phyloP scores from a whole-genome alignment of 1,284 basidiomycete genomes.

The Ceratobasidium sp. region DNA sequence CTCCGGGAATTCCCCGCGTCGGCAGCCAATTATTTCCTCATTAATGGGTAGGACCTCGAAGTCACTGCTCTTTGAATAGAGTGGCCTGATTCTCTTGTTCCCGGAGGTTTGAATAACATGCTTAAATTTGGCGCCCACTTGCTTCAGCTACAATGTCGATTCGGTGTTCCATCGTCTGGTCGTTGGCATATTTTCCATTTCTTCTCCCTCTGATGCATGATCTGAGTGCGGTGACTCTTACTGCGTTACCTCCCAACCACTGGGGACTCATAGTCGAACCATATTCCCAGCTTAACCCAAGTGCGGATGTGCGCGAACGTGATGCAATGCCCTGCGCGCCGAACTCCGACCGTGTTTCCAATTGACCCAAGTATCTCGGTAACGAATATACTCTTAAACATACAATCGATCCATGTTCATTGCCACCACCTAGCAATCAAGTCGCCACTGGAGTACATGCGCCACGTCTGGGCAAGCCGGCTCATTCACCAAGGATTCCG shows the following conservation, averaged over 20 bases:
- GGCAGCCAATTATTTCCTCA: neutral
- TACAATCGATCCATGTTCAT: neutral
- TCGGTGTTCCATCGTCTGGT: too few species aligned
- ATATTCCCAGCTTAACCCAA: neutral
- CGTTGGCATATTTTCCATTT: too few species aligned
- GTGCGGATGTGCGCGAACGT: neutral
- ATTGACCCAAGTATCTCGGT: neutral
- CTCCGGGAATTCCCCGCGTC: constrained; percentile 22
- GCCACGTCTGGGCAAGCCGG: constrained; percentile 21
- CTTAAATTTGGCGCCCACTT: neutral
- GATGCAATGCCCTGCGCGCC: neutral
- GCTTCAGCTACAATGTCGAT: too few species aligned
- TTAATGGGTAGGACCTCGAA: neutral
- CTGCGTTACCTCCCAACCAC: neutral
- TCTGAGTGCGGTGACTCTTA: too few species aligned
- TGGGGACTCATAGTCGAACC: neutral
- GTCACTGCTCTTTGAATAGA: too few species aligned
- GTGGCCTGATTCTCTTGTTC: too few species aligned
- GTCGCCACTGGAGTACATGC: neutral
- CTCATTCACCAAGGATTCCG: neutral
- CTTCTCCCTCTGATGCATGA: too few species aligned
- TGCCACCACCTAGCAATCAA: too few species aligned
- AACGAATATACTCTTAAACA: neutral
- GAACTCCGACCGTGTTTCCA: constrained; percentile 7
- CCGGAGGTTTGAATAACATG: too few species aligned